Evolutionary conservation across 2,329 filamentous ascomycete genomes (phyloP), one percentile per base, ranked within the genome.

Genomic region (Seiridium cupressi): DNA sequence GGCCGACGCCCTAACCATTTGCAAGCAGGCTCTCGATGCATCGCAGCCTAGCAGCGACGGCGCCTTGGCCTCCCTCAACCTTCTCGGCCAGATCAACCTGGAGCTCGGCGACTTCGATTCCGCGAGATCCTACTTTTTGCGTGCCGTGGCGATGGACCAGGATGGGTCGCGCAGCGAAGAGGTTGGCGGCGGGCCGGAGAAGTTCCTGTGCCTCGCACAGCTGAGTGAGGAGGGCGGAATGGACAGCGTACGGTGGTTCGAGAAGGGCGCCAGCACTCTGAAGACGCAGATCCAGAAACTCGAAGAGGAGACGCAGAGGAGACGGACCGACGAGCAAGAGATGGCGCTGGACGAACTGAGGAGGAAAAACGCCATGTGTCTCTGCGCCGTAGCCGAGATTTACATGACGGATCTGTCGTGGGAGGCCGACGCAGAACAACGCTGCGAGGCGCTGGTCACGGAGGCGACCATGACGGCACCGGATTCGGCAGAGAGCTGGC

Each of bases 351-450:
- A 88, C 35, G 91, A 85, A 74, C 91, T 92, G 80, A 89, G 89
- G 73, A 81, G 83, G 65, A 95, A 95, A 76, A 82, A 98, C 42
- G 92, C 93, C 2, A 92, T 92, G 67, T 92, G 93, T n/a, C 83
- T 99, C 42, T 99, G 96, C 76, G 92, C 91, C 35, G 92, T 98
- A 62, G 89, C 92, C 5, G 95, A 99, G 78, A 92, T 99, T 55
- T 99, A 97, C 81, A 99, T 99, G 95, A 99, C 95, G 9, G 95
- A 99, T 78, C 79, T 98, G 68, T 95, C 91, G 69, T 95, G 85
- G 92, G 93, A 97, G 76, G 87, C 88, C 57, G 93, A 97, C 71
- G 95, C 94, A 4, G 95, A 99, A 78, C 80, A 85, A 65, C 86
- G 89, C 66, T 99, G 96, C 79, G 94, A 99, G 76, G 80, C 86